Conservation (phyloP, 1,139 yeast species). For the Lodderomyces pseudojiufengensis region DNA sequence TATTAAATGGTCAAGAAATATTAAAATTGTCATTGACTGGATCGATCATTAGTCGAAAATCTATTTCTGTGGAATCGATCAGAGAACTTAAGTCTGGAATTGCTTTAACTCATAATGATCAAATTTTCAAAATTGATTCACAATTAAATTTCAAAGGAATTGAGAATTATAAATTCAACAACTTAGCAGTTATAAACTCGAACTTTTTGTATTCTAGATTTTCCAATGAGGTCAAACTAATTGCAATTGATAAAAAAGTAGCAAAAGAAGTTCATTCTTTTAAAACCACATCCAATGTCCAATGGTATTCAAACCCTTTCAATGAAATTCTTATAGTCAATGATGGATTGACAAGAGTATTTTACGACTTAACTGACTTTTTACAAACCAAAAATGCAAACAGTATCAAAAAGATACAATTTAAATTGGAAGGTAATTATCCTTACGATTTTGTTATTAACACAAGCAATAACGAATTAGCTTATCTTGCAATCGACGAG, state of each 20-base stretch:
- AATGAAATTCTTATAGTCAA: conserved; percentile 16
- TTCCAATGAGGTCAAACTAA: conserved; percentile 8
- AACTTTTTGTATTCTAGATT: conserved; percentile 11
- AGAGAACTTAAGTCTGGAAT: conserved; percentile 20
- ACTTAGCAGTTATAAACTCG: conserved; percentile 13
- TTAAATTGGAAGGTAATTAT: conserved; percentile 7
- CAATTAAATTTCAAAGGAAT: conserved; percentile 9
- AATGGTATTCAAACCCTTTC: conserved; percentile 16
- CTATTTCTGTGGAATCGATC: conserved; percentile 12
- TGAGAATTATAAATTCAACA: conserved; percentile 12
- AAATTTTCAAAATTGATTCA: conserved; percentile 15
- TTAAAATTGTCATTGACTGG: conserved; percentile 13
- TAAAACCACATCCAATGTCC: conserved; percentile 7
- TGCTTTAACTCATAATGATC: conserved; percentile 17
- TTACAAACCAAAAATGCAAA: conserved; percentile 19
- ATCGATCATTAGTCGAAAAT: conserved; percentile 4
- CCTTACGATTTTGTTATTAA: conserved; percentile 12
- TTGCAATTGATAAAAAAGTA: conserved; percentile 6
- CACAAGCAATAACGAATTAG: conserved; percentile 6
- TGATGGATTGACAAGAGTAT: conserved; percentile 11
- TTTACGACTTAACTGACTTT: conserved; percentile 30
- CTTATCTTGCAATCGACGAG: conserved; percentile 8
- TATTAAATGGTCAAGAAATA: conserved; percentile 13
- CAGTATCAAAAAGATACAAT: conserved; percentile 15
- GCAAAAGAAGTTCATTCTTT: conserved; percentile 8